Conservation (phyloP, 1,284 basidiomycete species). For the Ganoderma resinaceum region DNA sequence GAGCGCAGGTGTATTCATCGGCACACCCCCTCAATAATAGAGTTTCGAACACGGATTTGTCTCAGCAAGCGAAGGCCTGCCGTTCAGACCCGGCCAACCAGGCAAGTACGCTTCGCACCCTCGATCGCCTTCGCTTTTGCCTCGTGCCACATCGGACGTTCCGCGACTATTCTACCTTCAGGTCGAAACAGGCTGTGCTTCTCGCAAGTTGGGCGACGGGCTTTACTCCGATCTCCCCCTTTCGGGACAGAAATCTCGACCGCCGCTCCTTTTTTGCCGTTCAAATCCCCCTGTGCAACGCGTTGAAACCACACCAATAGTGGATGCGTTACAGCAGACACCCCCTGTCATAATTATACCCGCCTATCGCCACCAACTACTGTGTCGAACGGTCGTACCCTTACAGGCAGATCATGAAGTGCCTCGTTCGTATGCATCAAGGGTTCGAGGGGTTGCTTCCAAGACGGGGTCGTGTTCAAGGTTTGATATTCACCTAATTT, state of each 20-base stretch:
- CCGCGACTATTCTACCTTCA: not conserved
- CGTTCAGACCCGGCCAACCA: not conserved
- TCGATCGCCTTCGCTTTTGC: slow-evolving; percentile 6
- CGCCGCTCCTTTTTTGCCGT: not conserved
- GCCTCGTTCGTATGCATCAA: not conserved
- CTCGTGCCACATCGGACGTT: not conserved
- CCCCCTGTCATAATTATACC: not conserved
- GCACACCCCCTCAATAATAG: not conserved
- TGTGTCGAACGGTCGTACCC: not conserved
- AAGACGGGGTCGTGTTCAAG: not conserved
- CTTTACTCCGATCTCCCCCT: not conserved
- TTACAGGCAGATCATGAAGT: not conserved
- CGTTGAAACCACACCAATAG: not conserved
- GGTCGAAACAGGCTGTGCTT: not conserved
- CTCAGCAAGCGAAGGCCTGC: not conserved
- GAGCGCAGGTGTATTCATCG: not conserved
- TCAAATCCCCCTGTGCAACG: not conserved
- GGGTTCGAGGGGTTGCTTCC: not conserved
- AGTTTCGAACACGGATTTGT: not conserved
- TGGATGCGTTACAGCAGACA: not conserved
- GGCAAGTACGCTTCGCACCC: not conserved
- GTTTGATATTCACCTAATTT: not conserved
- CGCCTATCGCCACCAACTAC: not conserved
- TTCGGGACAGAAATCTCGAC: not conserved
- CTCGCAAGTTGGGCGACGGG: not conserved